These are phyloP conservation scores for Termitomyces heimii DNA, from an alignment of 768 basidiomycete genomes.

Conservation along the genomic window DNA sequence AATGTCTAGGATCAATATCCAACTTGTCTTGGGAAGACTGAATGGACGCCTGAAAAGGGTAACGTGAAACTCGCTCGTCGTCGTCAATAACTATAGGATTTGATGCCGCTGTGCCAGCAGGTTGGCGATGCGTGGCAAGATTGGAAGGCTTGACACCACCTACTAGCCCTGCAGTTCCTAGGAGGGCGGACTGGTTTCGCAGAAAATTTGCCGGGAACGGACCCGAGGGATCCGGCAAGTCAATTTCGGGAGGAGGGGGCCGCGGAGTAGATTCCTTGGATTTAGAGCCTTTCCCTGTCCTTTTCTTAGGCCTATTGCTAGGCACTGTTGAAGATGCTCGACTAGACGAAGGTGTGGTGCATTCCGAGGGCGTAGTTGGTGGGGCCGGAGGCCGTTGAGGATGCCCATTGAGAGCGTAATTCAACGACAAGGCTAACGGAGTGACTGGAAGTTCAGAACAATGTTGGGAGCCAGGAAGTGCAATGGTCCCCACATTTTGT, in stretches of 20 bases:
- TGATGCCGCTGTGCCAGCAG: constrained; percentile 45
- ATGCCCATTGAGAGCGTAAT: constrained; percentile 22
- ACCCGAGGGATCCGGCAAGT: constrained; percentile 54
- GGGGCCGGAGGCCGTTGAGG: constrained; percentile 35
- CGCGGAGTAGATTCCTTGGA: constrained; percentile 37
- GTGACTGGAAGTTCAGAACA: constrained; percentile 82
- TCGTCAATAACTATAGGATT: constrained; percentile 75
- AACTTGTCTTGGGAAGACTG: constrained; percentile 22
- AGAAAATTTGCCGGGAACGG: constrained; percentile 65
- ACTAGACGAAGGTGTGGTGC: constrained; percentile 8
- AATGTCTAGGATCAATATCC: constrained; percentile 34
- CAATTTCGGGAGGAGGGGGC: constrained; percentile 48
- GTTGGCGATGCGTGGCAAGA: constrained; percentile 32
- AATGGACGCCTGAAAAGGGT: constrained; percentile 8
- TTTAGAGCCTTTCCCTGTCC: constrained; percentile 27
- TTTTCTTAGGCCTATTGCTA: constrained; percentile 21
- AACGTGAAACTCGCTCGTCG: constrained; percentile 29
- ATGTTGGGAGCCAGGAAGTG: constrained; percentile 93
- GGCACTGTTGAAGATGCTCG: constrained; percentile 20
- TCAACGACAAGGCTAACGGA: constrained; percentile 68
- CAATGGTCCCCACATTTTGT: constrained; percentile 97
- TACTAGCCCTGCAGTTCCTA: constrained; percentile 69
- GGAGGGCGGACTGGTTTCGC: constrained; percentile 64
- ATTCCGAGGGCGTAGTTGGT: constrained; percentile 1
- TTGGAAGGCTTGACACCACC: constrained; percentile 57